Conservation (phyloP, 73 alveolate genomes). For the Paramecium caudatum region DNA sequence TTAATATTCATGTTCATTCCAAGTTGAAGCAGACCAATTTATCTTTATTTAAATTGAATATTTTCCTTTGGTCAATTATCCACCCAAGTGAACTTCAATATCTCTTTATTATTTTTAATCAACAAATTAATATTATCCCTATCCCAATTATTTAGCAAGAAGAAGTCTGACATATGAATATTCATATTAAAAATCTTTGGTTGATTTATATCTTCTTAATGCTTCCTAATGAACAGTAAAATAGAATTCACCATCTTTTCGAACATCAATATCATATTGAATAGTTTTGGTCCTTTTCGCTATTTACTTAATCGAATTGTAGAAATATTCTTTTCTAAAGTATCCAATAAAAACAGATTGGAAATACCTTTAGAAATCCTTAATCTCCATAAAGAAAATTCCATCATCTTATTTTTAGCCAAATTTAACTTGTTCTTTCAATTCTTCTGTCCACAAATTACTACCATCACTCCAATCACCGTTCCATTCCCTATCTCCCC, state of each 20-base stretch:
- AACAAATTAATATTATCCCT: no score
- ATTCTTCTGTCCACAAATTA: slow-evolving; percentile 68
- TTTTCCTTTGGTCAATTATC: no score
- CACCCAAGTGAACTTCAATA: no score
- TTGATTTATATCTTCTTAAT: no score
- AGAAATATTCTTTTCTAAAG: neutral
- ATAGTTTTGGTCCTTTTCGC: neutral
- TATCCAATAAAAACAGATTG: slow-evolving; percentile 52
- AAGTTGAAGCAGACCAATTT: no score
- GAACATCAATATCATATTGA: neutral
- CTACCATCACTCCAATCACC: slow-evolving; percentile 81
- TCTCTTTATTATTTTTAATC: no score
- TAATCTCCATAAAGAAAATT: slow-evolving; percentile 65
- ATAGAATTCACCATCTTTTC: slow-evolving; percentile 34
- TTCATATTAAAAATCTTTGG: no score
- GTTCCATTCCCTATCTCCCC: slow-evolving; percentile 89
- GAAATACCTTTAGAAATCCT: slow-evolving; percentile 72
- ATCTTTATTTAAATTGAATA: no score
- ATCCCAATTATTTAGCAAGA: no score
- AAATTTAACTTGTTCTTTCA: slow-evolving; percentile 5
- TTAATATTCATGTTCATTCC: no score
- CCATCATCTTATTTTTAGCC: slow-evolving; percentile 58
- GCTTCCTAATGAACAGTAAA: slow-evolving; percentile 28
- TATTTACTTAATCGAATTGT: neutral
- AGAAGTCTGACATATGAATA: no score